phyloP scores from a whole-genome alignment of 257 asterid genomes.

The Handroanthus guayacan region DNA sequence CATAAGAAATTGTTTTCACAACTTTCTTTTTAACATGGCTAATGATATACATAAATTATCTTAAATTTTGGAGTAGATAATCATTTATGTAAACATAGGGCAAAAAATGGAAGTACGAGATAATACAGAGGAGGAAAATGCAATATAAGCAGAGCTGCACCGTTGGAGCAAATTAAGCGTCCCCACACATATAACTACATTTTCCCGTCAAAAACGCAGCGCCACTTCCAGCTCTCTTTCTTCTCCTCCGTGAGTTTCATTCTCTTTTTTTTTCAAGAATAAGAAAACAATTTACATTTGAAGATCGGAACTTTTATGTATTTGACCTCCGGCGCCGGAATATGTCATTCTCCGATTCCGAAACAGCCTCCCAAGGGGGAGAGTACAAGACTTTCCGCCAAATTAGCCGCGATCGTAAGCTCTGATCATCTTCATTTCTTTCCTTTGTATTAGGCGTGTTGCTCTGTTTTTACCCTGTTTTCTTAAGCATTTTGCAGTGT shows the following conservation, averaged over 20 bases:
- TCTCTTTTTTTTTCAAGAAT: conserved; percentile 11
- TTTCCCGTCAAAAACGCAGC: conserved; percentile 61
- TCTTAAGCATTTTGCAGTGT: neutral
- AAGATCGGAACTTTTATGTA: neutral
- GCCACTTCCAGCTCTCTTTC: conserved; percentile 42
- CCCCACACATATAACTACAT: conserved; percentile 74
- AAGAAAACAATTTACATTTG: conserved; percentile 12
- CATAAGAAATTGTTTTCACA: neutral
- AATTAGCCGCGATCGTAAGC: conserved; percentile 89
- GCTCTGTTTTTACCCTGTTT: neutral
- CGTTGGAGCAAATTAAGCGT: conserved; percentile 76
- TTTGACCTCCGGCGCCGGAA: conserved; percentile 34
- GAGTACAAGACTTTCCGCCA: conserved; percentile 92
- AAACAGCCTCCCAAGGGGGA: conserved; percentile 70
- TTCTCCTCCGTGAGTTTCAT: conserved; percentile 31
- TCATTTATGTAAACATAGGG: conserved; percentile 10
- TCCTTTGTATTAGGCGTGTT: neutral
- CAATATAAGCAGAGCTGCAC: conserved; percentile 23
- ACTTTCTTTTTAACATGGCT: neutral
- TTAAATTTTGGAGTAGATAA: neutral
- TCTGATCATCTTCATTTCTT: conserved; percentile 12
- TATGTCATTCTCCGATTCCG: conserved; percentile 95
- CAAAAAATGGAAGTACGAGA: conserved; percentile 10
- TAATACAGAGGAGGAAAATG: conserved; percentile 23
- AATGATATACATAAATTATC: no score